Conservation (phyloP, 2,329 filamentous ascomycete genomes). For the Epichloe sibirici region DNA sequence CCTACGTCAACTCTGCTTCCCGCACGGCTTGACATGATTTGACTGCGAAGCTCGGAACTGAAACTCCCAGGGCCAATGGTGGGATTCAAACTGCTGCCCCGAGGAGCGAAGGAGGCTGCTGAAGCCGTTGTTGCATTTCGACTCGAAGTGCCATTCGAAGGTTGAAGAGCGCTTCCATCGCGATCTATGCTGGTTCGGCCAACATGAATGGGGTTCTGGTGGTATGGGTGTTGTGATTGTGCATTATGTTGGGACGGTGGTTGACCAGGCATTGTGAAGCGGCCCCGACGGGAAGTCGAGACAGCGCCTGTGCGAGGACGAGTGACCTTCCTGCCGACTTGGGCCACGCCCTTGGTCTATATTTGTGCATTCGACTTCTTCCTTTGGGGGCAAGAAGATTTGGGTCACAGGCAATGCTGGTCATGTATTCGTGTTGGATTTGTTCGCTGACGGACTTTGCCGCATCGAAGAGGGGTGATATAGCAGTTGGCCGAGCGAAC, state of each 20-base stretch:
- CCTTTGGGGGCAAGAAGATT: slow-evolving; percentile 2
- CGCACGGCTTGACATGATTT: slow-evolving; percentile 34
- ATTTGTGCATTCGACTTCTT: slow-evolving; percentile 25
- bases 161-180: slow-evolving; percentile 38
- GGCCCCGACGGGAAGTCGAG: slow-evolving; percentile 19
- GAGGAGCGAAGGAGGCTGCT: slow-evolving; percentile 50
- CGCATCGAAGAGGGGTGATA: slow-evolving; percentile 1
- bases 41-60: slow-evolving; percentile 71
- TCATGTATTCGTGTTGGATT: not conserved
- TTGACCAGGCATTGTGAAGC: slow-evolving; percentile 20
- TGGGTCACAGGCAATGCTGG: not conserved
- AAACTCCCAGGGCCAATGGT: slow-evolving; percentile 72
- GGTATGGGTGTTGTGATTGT: slow-evolving; percentile 23
- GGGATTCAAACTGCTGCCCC: slow-evolving; percentile 58
- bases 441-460: not conserved
- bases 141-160: slow-evolving; percentile 28
- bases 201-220: slow-evolving; percentile 19
- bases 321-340: slow-evolving; percentile 23
- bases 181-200: slow-evolving; percentile 40
- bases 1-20: slow-evolving; percentile 25
- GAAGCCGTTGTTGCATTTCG: slow-evolving; percentile 43
- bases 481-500: not conserved
- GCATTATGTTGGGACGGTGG: slow-evolving; percentile 23
- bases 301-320: slow-evolving; percentile 22
- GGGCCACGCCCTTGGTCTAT: slow-evolving; percentile 25